Percentiles rank a stretch among this genome's conserved stretches.
Evolutionary conservation across 2,329 filamentous ascomycete genomes (phyloP).

Genomic region (Bertia moriformis): DNA sequence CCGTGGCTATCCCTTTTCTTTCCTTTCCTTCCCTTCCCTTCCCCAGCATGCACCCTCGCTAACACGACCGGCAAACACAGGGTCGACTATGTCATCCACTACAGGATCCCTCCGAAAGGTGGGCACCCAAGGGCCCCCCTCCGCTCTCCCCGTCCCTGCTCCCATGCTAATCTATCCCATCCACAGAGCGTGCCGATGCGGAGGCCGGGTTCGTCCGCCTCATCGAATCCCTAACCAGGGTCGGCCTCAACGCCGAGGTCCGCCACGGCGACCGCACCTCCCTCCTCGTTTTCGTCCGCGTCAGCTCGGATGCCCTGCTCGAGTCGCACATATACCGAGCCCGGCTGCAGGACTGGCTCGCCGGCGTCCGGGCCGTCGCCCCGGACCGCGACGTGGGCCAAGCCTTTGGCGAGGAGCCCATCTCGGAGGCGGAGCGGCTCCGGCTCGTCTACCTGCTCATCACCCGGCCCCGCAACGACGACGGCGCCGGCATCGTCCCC

Average conservation of each 20-base stretch:
- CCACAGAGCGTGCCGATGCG: conserved; percentile 51
- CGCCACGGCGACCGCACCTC: conserved; percentile 63
- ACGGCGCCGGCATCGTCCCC: conserved; percentile 65
- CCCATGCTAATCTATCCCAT: conserved; percentile 5
- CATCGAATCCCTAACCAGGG: conserved; percentile 57
- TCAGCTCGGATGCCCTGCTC: conserved; percentile 62
- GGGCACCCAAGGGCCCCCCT: conserved; percentile 12
- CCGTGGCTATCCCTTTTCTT: no score
- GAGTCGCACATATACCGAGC: conserved; percentile 71
- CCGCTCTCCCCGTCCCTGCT: conserved; percentile 1
- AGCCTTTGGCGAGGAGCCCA: conserved; percentile 57
- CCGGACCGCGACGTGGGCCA: conserved; percentile 59
- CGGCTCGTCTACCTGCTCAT: conserved; percentile 79
- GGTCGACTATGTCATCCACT: conserved; percentile 81
- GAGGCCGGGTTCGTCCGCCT: conserved; percentile 66
- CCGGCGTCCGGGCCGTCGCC: conserved; percentile 66
- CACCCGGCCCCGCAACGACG: conserved; percentile 56
- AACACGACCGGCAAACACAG: no score
- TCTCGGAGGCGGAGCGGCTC: conserved; percentile 77
- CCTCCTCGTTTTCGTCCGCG: conserved; percentile 69
- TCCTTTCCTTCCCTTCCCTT: no score
- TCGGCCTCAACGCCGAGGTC: conserved; percentile 79
- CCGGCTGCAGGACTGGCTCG: conserved; percentile 84
- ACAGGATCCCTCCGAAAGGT: conserved; percentile 58
- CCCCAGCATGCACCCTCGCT: no score